Percentiles rank a stretch among this genome's conserved stretches.
These are phyloP conservation scores for Ceratobasidium theobromae DNA, from an alignment of 1,284 basidiomycete genomes.

Conservation along the genomic window DNA sequence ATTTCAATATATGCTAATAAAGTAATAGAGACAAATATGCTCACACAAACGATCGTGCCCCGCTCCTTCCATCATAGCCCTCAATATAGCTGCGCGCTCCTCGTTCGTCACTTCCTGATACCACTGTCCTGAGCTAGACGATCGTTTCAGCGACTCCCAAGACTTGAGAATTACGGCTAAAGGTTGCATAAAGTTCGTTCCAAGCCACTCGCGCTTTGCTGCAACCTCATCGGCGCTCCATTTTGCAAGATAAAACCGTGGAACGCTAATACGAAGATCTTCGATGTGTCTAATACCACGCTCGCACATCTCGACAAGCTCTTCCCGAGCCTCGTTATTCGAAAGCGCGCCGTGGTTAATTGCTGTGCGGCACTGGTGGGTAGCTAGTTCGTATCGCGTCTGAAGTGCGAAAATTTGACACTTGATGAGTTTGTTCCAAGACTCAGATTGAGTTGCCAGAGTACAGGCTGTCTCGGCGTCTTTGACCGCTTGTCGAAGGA, in stretches of 20 bases:
- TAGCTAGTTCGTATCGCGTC: slow-evolving; percentile 44
- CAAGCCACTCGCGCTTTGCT: not conserved
- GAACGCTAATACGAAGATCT: slow-evolving; percentile 22
- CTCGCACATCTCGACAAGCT: slow-evolving; percentile 33
- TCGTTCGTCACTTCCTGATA: slow-evolving; percentile 52
- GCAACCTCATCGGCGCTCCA: not conserved
- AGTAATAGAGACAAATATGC: not conserved
- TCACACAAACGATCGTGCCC: not conserved
- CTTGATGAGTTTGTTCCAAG: slow-evolving; percentile 47
- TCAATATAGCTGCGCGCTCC: slow-evolving; percentile 52
- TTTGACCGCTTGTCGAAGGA: slow-evolving; percentile 47
- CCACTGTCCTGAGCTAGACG: slow-evolving; percentile 44
- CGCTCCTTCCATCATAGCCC: slow-evolving; percentile 43
- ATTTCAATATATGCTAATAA: not conserved
- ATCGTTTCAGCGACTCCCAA: slow-evolving; percentile 17
- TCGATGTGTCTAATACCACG: not conserved
- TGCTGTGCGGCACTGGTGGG: slow-evolving; percentile 3
- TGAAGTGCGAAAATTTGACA: slow-evolving; percentile 47
- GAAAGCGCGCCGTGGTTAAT: slow-evolving; percentile 30
- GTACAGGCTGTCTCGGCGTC: slow-evolving; percentile 49
- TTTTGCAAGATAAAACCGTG: slow-evolving; percentile 38
- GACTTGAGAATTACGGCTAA: slow-evolving; percentile 1
- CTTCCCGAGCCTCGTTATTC: slow-evolving; percentile 21
- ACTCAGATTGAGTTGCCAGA: slow-evolving; percentile 44
- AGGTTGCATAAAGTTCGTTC: not conserved